Evolutionary conservation across 2,329 filamentous ascomycete species (phyloP), one percentile per base, ranked within the genome.

Genomic region (Waltergamsia citrina): DNA sequence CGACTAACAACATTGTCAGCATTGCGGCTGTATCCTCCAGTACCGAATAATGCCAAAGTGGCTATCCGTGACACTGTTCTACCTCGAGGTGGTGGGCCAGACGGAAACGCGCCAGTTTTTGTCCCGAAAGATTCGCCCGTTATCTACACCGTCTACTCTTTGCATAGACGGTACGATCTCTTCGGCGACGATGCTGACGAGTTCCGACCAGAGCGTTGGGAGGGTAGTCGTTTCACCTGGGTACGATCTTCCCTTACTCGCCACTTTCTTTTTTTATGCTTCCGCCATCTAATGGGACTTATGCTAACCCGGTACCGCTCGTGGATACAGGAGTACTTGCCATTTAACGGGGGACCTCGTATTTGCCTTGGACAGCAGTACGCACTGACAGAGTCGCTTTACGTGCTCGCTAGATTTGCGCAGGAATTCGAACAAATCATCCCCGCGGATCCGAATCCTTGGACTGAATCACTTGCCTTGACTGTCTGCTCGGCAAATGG

Each of bases 271-370:
- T n/a, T n/a, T n/a, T n/a, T n/a, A n/a, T n/a, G n/a, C n/a, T n/a
- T n/a, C n/a, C n/a, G n/a, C n/a, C n/a, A n/a, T n/a, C n/a, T n/a
- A n/a, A n/a, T n/a, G n/a, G n/a, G n/a, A n/a, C n/a, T n/a, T n/a
- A n/a, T n/a, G n/a, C n/a, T n/a, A n/a, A n/a, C n/a, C n/a, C n/a
- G n/a, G n/a, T n/a, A n/a, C n/a, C 21, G 69, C 18, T 46, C 63
- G 38, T 61, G 60, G 34, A 58, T 68, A 3, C 64, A 63, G 11
- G 75, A 78, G 49, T 80, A 69, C 42, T 74, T 71, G 2, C 75
- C 79, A 3, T 81, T 81, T 49, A 78, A 80, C 43, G 76, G 74
- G 15, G 76, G 76, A 1, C 59, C 71, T 10, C 59, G 75, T 25
- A 62, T 63, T 4, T 81, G 76, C 40, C 52, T 80, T 22, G 76